Evolutionary conservation across 2,329 filamentous ascomycete genomes (phyloP), one percentile per base, ranked within the genome.

Genomic region (Colletotrichum gigasporum): DNA sequence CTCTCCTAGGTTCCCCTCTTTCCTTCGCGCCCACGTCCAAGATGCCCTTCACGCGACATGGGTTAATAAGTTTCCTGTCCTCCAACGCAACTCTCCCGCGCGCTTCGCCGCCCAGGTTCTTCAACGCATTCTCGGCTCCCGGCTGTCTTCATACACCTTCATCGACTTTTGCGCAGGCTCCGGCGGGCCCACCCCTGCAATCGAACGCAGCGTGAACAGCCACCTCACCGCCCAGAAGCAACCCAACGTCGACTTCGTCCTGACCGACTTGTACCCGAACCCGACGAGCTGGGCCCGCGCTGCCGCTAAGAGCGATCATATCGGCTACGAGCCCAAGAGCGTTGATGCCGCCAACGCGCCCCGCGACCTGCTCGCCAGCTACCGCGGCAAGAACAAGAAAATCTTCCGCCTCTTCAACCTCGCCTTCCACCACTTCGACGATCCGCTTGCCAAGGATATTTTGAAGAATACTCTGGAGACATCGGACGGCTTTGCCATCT

Each of bases 121-220:
- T 45, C 79, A 82, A 37, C 76, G 75, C 20, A 78, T 84, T 41
- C 81, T 90, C 12, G 80, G 82, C 34, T 64, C 71, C 5, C 71
- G 78, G 24, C 78, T 87, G 1, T 76, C 80, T 16, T 75, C 79
- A 2, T 88, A 90, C 74, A 87, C 85, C 16, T 88, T 91, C 69
- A 84, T 94, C 66, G 91, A 94, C 78, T 92, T 93, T 75, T 93
- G 91, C 74, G 89, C 91, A 2, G 91, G 91, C 53, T 89, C 85
- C 12, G 91, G 91, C 39, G 91, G 91, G 0, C 90, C 90, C 1
- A 92, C 88, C 2, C 89, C 89, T 0, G 80, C 78, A 37, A 87
- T 92, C 52, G 89, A 91, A 74, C 79, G 77, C 10, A 78, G 83
- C 41, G 72, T 92, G 66, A 91, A 91, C 74, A 66, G 71, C 47